Evolutionary conservation across 2,329 filamentous ascomycete species (phyloP), one percentile per base, ranked within the genome.

Genomic region (Exserohilum rostratum): DNA sequence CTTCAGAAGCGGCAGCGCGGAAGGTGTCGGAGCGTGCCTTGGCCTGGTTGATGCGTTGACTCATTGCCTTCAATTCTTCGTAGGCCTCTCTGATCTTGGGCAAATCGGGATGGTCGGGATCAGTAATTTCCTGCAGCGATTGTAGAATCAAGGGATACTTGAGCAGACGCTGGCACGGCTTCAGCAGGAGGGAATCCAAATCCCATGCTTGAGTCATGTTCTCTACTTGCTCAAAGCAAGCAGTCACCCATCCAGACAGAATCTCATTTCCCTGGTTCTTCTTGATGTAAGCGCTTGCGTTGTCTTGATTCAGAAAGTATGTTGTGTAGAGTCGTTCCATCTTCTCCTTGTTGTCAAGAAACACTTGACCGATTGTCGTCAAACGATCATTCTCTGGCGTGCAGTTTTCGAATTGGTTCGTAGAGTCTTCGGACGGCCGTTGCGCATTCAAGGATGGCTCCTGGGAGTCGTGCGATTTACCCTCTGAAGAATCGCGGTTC

Each of bases 171-270:
- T 99, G 95, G 74, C 96, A 93, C 1, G 95, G 95, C 76, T 99
- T 99, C 70, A 99, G 93, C 17, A 99, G 84, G n/a, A 99, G 81
- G 0, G 95, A 96, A 74, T 97, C 93, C 57, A 99, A 77, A 74
- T 96, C 90, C 95, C 95, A 99, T 0, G 95, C 93, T 22, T 88
- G 87, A 0, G 95, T 99, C 60, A 99, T 83, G 71, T 97, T 95
- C 65, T 91, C 90, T 11, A 93, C 93, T 68, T 93, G 93, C 65
- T 91, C 87, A 68, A 95, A 92, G 76, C 95, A 99, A 75, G 97
- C 93, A 54, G 89, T 89, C 44, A 98, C 82, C 95, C 95, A 99
- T 46, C 96, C 84, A 39, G 80, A 79, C 38, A 88, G 82, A 18
- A 89, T 81, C 78, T 87, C 72, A 81, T 72, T 70, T 31, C 64